Evolutionary conservation across 2,329 filamentous ascomycete species (phyloP).

Genomic region (Sporothrix luriei): DNA sequence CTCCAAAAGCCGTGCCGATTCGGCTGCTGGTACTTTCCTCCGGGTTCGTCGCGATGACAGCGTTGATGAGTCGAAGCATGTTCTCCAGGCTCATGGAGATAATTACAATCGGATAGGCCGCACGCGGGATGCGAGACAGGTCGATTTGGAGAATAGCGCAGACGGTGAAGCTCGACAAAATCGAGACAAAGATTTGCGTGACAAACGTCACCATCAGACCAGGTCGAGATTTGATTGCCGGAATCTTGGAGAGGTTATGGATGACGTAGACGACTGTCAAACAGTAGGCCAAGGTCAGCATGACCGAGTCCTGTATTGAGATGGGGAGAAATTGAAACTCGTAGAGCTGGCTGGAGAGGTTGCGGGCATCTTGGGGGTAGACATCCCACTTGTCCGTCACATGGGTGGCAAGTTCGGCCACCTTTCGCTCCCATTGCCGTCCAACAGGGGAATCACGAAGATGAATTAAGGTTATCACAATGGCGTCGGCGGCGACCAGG

Average conservation of each 20-base stretch:
- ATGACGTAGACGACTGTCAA: slow-evolving; percentile 67
- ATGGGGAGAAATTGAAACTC: slow-evolving; percentile 79
- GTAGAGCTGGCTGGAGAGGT: slow-evolving; percentile 64
- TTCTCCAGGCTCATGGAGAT: slow-evolving; percentile 77
- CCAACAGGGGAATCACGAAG: slow-evolving; percentile 66
- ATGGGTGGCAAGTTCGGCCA: slow-evolving; percentile 55
- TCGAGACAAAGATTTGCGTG: slow-evolving; percentile 69
- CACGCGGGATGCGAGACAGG: slow-evolving; percentile 71
- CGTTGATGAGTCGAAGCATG: slow-evolving; percentile 76
- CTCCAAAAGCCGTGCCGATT: slow-evolving; percentile 72
- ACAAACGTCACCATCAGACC: slow-evolving; percentile 72
- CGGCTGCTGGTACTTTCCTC: slow-evolving; percentile 68
- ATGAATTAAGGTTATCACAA: slow-evolving; percentile 77
- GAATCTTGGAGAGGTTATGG: slow-evolving; percentile 66
- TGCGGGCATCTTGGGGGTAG: slow-evolving; percentile 62
- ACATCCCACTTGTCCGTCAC: slow-evolving; percentile 62
- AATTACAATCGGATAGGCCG: slow-evolving; percentile 75
- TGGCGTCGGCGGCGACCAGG: slow-evolving; percentile 71
- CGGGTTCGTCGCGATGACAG: slow-evolving; percentile 70
- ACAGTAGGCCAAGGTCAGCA: slow-evolving; percentile 66
- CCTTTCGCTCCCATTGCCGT: slow-evolving; percentile 64
- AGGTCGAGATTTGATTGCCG: slow-evolving; percentile 73
- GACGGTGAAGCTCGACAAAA: slow-evolving; percentile 77
- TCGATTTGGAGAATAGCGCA: slow-evolving; percentile 76
- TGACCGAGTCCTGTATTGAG: slow-evolving; percentile 64